A percentile compares a stretch with the other conserved stretches of the same genome.
Conservation (phyloP, 2,329 filamentous ascomycete species). For the Dryadomyces quercus-mongolicae region DNA sequence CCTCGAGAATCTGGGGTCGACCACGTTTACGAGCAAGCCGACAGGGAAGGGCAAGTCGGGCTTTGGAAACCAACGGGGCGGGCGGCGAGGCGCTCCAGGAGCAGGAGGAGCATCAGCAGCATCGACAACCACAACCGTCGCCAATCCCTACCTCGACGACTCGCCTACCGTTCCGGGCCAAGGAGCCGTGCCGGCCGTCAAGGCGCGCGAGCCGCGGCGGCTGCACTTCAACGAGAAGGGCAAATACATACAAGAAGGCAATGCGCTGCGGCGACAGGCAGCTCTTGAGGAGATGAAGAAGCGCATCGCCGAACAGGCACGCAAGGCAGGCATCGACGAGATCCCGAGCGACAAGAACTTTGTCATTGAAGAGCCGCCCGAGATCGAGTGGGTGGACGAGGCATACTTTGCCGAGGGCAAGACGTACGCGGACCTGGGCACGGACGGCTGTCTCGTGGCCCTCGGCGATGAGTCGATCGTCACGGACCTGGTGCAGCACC, state of each 20-base stretch:
- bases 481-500: slow-evolving; percentile 85
- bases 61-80: slow-evolving; percentile 1
- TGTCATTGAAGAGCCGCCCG: slow-evolving; percentile 69
- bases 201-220: slow-evolving; percentile 58
- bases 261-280: slow-evolving; percentile 75
- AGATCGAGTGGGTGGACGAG: slow-evolving; percentile 97
- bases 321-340: slow-evolving; percentile 89
- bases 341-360: slow-evolving; percentile 86
- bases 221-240: slow-evolving; percentile 90
- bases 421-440: slow-evolving; percentile 60
- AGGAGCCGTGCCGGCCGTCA: slow-evolving; percentile 34
- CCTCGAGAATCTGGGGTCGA: slow-evolving; percentile 44
- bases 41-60: slow-evolving; percentile 14
- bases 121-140: background rate
- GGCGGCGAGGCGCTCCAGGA: background rate
- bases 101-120: background rate
- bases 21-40: slow-evolving; percentile 29
- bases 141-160: slow-evolving; percentile 75
- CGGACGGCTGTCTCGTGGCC: slow-evolving; percentile 45
- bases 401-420: slow-evolving; percentile 58
- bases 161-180: slow-evolving; percentile 48
- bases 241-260: slow-evolving; percentile 93
- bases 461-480: slow-evolving; percentile 72
- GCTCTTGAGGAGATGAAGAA: slow-evolving; percentile 91
- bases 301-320: slow-evolving; percentile 73